These are phyloP conservation scores for Fusarium kyushuense DNA, from an alignment of 2,329 filamentous ascomycete genomes.

Conservation along the genomic window DNA sequence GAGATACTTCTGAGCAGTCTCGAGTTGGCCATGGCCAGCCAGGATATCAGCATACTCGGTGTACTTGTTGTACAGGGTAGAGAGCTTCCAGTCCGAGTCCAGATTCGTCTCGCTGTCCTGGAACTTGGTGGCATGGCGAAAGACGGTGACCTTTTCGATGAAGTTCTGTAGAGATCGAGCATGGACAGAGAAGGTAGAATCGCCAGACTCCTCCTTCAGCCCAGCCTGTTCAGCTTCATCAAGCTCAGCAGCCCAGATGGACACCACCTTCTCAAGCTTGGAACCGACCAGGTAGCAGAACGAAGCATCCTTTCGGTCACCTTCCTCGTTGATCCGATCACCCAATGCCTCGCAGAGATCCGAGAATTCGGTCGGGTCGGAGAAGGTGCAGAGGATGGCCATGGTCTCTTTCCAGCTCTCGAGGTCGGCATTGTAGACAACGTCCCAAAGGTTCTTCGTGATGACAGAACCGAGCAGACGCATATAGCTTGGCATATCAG, in stretches of 20 bases:
- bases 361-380: conserved; percentile 88
- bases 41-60: conserved; percentile 97
- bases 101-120: conserved; percentile 79
- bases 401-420: conserved; percentile 97
- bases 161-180: conserved; percentile 89
- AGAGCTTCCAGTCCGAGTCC: conserved; percentile 87
- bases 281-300: conserved; percentile 97
- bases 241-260: conserved; percentile 92
- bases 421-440: conserved; percentile 95
- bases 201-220: conserved; percentile 74
- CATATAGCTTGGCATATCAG: conserved; percentile 88
- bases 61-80: conserved; percentile 91
- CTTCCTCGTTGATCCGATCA: conserved; percentile 85
- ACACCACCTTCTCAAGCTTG: conserved; percentile 96
- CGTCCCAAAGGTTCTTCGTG: conserved; percentile 96
- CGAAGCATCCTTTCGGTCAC: conserved; percentile 86
- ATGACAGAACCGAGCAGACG: conserved; percentile 91
- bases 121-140: conserved; percentile 94
- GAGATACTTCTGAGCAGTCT: conserved; percentile 90
- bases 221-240: conserved; percentile 83
- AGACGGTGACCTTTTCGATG: conserved; percentile 98
- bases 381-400: conserved; percentile 95
- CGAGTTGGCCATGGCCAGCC: conserved; percentile 87
- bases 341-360: conserved; percentile 95
- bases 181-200: conserved; percentile 92